A percentile compares a stretch with the other conserved stretches of the same genome.
phyloP scores from a whole-genome alignment of 257 asterid species.

The Solanum tarijense region DNA sequence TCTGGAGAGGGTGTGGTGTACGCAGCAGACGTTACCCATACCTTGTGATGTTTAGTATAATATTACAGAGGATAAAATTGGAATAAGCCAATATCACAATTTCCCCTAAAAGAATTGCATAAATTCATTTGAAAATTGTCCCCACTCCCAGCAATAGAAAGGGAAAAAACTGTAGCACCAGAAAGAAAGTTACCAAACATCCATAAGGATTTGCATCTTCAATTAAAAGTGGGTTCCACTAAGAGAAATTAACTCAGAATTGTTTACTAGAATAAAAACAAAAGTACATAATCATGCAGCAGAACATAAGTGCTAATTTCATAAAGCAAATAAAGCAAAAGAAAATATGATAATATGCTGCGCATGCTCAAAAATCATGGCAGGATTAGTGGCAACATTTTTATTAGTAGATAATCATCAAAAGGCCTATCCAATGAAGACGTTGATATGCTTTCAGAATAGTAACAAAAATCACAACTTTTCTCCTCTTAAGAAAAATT shows the following conservation, averaged over 20 bases:
- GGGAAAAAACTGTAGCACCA: not conserved
- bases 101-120: not conserved
- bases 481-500: not conserved
- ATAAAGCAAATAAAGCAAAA: slow-evolving; percentile 8
- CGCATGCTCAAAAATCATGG: slow-evolving; percentile 26
- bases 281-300: not conserved
- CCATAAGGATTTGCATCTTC: not conserved
- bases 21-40: not conserved
- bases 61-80: not conserved
- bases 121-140: not conserved
- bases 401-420: not conserved
- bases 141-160: not conserved
- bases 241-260: not conserved
- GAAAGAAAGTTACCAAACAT: not conserved
- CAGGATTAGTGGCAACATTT: slow-evolving; percentile 4
- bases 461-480: not conserved
- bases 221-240: not conserved
- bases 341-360: slow-evolving; percentile 17
- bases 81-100: not conserved
- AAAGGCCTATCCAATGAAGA: not conserved
- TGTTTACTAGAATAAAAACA: not conserved
- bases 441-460: not conserved
- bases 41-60: not conserved
- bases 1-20: not conserved
- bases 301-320: not conserved